Base-by-base conservation (phyloP, 257 asterid species). In the Plantago ovata region DNA sequence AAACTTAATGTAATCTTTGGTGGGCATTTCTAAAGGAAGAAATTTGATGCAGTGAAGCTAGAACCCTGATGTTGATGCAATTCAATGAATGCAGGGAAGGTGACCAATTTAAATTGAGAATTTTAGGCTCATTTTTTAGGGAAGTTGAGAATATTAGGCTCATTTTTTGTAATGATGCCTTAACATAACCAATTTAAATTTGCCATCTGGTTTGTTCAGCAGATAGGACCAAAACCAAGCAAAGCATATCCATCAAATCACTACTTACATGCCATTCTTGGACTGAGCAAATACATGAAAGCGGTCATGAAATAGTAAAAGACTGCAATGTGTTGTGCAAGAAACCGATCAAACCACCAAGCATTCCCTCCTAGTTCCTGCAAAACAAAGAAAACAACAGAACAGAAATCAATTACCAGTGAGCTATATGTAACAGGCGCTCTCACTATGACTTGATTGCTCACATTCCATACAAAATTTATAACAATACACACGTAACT, bases 301-400 rank as follows among this genome's bases (percentile, higher is more conserved):
- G 64, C 99, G 16, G 94, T 86, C 97, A 89, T 84, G 53, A 84
- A 79, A 60, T 89, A 93, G 81, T 93, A 93, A 64, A 84, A 65
- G 55, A 78, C 49, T 32, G 99, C 97, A 39, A 89, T 78, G 64
- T 82, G 83, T 64, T 86, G 95, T 69, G 99, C 92, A 70, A 93
- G 99, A 68, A 86, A 81, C 15, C 96, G 89, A 64, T 93, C 99
- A 60, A 93, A 53, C 99, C 97, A 93, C 97, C 95, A 89, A 43
- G 95, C 79, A 79, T 93, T 86, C 49, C 99, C 99, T 39, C 97
- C 99, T 53, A 93, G 68, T 84, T 93, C 99, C 99, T 93, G 89
- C 75, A 2, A 46, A 14, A 7, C 9, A 24, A 52, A 36, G 36
- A 14, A 3, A 51, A 15, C 6, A 23, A 21, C 9, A 53, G 54